These are phyloP conservation scores for Aspergillus phoenicis DNA, from an alignment of 2,329 filamentous ascomycete species.

Conservation along the genomic window DNA sequence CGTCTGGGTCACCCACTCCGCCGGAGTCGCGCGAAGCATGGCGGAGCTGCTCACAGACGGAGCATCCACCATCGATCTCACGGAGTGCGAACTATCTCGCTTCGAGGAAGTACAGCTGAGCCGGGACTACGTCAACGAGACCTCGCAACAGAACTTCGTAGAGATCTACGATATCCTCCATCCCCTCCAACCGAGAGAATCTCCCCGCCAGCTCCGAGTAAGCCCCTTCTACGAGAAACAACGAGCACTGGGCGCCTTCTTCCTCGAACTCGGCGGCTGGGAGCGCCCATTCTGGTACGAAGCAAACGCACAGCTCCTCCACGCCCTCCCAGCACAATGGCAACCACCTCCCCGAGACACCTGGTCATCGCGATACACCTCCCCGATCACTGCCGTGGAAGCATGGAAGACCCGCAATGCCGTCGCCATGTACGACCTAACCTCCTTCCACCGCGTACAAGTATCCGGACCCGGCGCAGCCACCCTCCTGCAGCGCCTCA, in stretches of 20 bases:
- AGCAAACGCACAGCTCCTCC: constrained; percentile 56
- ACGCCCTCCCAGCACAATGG: constrained; percentile 57
- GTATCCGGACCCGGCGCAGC: constrained; percentile 60
- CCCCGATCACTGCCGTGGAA: constrained; percentile 61
- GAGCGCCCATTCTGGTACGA: constrained; percentile 67
- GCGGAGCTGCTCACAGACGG: constrained; percentile 62
- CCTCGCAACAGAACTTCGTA: constrained; percentile 62
- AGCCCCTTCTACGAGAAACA: constrained; percentile 62
- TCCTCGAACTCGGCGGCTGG: constrained; percentile 63
- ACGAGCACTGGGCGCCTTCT: constrained; percentile 54
- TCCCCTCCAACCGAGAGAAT: constrained; percentile 60
- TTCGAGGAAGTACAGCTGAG: constrained; percentile 65
- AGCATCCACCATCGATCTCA: constrained; percentile 57
- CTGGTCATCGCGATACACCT: constrained; percentile 62
- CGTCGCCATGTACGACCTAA: constrained; percentile 66
- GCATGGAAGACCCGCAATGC: constrained; percentile 67
- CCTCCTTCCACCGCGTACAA: constrained; percentile 60
- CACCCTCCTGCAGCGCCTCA: constrained; percentile 57
- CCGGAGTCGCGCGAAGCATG: constrained; percentile 63
- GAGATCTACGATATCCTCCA: constrained; percentile 68
- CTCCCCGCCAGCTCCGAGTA: constrained; percentile 60
- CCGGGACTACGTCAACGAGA: constrained; percentile 59
- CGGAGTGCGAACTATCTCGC: constrained; percentile 61
- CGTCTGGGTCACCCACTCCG: constrained; percentile 68
- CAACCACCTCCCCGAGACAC: constrained; percentile 58